Percentiles rank a stretch among this genome's conserved stretches.
Conservation (phyloP, 2,329 filamentous ascomycete genomes). For the Trematosphaeria pertusa region DNA sequence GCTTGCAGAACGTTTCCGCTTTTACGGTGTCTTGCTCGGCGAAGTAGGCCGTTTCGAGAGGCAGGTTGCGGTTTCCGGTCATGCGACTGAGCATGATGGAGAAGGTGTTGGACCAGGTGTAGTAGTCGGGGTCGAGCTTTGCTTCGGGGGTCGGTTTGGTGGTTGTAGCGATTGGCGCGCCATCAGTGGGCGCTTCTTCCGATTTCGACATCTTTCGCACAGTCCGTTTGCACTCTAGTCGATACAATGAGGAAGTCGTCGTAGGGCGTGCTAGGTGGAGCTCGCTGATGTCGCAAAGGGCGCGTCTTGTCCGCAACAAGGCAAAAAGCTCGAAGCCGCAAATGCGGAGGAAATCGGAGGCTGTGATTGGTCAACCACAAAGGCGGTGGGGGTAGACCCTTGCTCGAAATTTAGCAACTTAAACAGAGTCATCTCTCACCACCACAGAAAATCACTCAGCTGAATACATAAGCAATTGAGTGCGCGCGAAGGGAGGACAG, state of each 20-base stretch:
- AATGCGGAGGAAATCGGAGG: not conserved
- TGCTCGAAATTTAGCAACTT: not conserved
- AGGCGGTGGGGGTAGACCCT: not conserved
- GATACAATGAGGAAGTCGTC: not conserved
- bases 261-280: constrained; percentile 10
- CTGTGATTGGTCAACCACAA: not conserved
- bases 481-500: not conserved
- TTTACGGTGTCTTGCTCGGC: constrained; percentile 75
- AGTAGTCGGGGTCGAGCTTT: constrained; percentile 49
- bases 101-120: constrained; percentile 84
- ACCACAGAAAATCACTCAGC: constrained; percentile 1
- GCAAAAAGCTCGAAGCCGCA: constrained; percentile 16
- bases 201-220: constrained; percentile 40
- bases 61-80: constrained; percentile 35
- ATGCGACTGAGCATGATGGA: constrained; percentile 73
- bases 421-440: constrained; percentile 1
- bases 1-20: constrained; percentile 78
- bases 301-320: constrained; percentile 14
- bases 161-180: constrained; percentile 17
- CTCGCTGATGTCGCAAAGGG: constrained; percentile 4
- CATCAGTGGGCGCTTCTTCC: constrained; percentile 35
- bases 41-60: constrained; percentile 68
- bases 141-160: constrained; percentile 11
- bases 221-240: no score
- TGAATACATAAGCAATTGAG: not conserved